Evolutionary conservation across 164 flowering plant species (phyloP).

Genomic region (Chloranthus sessilifolius): DNA sequence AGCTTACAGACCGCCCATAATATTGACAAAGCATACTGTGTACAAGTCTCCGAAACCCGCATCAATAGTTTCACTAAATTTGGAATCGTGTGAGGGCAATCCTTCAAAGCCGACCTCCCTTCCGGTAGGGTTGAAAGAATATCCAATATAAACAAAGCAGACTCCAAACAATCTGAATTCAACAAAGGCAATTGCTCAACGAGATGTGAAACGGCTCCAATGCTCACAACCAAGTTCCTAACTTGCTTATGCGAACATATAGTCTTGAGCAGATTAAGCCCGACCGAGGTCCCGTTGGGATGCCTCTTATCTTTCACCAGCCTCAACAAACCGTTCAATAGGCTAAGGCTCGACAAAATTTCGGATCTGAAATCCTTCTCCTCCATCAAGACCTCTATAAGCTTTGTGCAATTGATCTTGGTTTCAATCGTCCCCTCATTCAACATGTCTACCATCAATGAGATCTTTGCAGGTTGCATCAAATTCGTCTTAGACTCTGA

Average conservation of each 20-base stretch:
- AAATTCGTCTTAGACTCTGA: constrained; percentile 49
- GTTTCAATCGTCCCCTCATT: constrained; percentile 84
- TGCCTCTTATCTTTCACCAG: constrained; percentile 66
- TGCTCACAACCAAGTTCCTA: constrained; percentile 44
- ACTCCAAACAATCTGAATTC: constrained; percentile 63
- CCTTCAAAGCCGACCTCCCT: constrained; percentile 62
- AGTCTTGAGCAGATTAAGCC: constrained; percentile 53
- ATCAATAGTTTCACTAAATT: constrained; percentile 63
- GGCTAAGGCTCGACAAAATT: constrained; percentile 61
- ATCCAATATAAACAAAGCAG: constrained; percentile 57
- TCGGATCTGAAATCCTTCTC: constrained; percentile 55
- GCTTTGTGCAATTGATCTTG: constrained; percentile 61
- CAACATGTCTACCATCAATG: constrained; percentile 74
- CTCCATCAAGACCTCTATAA: constrained; percentile 62
- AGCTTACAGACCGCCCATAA: constrained; percentile 69
- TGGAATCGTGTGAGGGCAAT: constrained; percentile 55
- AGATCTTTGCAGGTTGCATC: constrained; percentile 77
- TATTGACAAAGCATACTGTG: constrained; percentile 64
- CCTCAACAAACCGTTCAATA: constrained; percentile 81
- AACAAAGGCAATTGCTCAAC: constrained; percentile 57
- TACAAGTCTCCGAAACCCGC: constrained; percentile 77
- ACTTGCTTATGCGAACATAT: constrained; percentile 50
- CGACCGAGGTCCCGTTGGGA: constrained; percentile 53
- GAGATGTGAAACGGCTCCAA: constrained; percentile 71
- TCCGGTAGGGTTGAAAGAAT: constrained; percentile 41